A percentile compares a stretch with the other conserved stretches of the same genome.
Evolutionary conservation across 768 basidiomycete genomes (phyloP).

Genomic region (Lentinus brumalis): DNA sequence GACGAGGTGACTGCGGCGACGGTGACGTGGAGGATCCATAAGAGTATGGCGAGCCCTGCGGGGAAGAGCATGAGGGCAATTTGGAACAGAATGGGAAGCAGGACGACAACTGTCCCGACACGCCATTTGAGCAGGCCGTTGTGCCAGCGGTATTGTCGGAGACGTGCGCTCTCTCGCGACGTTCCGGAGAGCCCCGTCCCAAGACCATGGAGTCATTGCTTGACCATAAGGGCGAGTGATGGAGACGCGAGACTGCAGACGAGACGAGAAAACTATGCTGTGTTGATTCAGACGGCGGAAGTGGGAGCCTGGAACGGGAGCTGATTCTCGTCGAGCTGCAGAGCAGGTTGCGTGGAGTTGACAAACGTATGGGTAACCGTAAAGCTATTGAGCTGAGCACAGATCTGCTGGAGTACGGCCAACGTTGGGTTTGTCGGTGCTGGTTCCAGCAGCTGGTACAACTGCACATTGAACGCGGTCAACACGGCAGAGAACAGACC

Average conservation of each 20-base stretch:
- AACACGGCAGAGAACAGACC: conserved; percentile 30
- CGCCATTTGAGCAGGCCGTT: conserved; percentile 25
- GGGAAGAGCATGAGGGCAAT: conserved; percentile 20
- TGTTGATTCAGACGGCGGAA: conserved; percentile 22
- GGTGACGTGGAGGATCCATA: conserved; percentile 24
- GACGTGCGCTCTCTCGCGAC: conserved; percentile 23
- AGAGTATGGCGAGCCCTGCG: conserved; percentile 21
- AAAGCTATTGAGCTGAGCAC: conserved; percentile 9
- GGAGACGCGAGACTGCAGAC: conserved; percentile 28
- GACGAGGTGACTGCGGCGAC: conserved; percentile 17
- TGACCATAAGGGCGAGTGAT: conserved; percentile 28
- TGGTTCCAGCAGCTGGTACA: conserved; percentile 17
- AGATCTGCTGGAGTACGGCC: conserved; percentile 13
- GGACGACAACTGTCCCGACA: conserved; percentile 24
- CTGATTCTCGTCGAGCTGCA: neutral
- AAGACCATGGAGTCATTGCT: conserved; percentile 30
- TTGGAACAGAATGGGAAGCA: conserved; percentile 23
- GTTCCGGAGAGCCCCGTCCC: conserved; percentile 22
- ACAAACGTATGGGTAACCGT: conserved; percentile 4
- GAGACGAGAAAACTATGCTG: too few relatives aligned
- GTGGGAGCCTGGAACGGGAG: conserved; percentile 2
- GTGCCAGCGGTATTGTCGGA: conserved; percentile 28
- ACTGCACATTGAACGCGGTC: conserved; percentile 25
- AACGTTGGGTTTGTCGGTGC: neutral
- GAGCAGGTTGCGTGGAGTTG: conserved; percentile 5